These are phyloP conservation scores for Echinochloa phyllopogon DNA, from an alignment of 176 grass and related monocot genomes.

Conservation along the genomic window DNA sequence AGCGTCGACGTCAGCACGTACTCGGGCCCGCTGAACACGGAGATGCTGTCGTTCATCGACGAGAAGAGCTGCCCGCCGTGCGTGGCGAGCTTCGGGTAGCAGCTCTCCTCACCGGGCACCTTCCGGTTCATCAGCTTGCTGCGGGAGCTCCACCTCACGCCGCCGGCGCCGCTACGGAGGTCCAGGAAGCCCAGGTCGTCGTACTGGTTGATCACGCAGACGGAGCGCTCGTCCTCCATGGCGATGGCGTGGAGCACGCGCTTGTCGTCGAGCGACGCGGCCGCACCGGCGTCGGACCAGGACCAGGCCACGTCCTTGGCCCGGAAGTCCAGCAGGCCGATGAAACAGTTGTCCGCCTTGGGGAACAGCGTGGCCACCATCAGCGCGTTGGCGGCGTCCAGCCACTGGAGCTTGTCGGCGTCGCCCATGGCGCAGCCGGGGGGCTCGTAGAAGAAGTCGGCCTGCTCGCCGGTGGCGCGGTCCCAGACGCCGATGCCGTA, in stretches of 20 bases:
- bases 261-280: slow-evolving; percentile 79
- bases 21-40: slow-evolving; percentile 91
- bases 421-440: slow-evolving; percentile 74
- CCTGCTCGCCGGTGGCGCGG: slow-evolving; percentile 70
- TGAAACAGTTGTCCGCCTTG: slow-evolving; percentile 84
- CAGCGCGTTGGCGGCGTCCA: slow-evolving; percentile 56
- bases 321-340: slow-evolving; percentile 87
- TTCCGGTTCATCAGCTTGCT: slow-evolving; percentile 92
- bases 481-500: slow-evolving; percentile 93
- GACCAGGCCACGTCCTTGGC: slow-evolving; percentile 73
- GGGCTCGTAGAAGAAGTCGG: slow-evolving; percentile 89
- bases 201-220: slow-evolving; percentile 96
- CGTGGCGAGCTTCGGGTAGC: slow-evolving; percentile 92
- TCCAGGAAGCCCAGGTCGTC: slow-evolving; percentile 97
- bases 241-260: slow-evolving; percentile 92
- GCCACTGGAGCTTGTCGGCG: slow-evolving; percentile 96
- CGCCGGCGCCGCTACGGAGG: slow-evolving; percentile 48
- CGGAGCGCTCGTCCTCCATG: slow-evolving; percentile 76
- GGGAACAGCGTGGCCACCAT: slow-evolving; percentile 96
- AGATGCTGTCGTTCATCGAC: slow-evolving; percentile 95
- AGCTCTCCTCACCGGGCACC: slow-evolving; percentile 81
- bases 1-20: slow-evolving; percentile 86
- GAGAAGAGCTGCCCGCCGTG: slow-evolving; percentile 94
- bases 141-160: slow-evolving; percentile 91
- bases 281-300: slow-evolving; percentile 83